Conservation (phyloP, 176 grass and related monocot genomes). For the Zea luxurians region DNA sequence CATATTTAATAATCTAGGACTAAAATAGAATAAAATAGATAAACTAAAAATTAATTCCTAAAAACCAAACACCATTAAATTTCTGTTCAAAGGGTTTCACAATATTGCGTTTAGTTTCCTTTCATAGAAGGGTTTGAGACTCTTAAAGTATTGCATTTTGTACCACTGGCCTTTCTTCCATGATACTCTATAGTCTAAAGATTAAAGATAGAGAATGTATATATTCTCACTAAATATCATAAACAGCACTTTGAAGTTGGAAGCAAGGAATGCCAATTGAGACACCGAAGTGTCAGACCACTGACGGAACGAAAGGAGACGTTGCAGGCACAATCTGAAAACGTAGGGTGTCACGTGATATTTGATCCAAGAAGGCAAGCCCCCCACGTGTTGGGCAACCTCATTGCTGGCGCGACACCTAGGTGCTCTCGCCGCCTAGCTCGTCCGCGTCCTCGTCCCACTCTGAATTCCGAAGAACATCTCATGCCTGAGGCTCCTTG, state of each 20-base stretch:
- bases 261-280: not conserved
- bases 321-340: not conserved
- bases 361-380: not conserved
- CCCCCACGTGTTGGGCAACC: conserved; percentile 4
- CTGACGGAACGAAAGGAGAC: not conserved
- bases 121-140: too few relatives aligned
- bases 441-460: not conserved
- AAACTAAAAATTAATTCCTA: too few relatives aligned
- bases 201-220: not conserved
- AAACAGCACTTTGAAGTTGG: not conserved
- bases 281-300: not conserved
- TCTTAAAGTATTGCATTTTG: not conserved
- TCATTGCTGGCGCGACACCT: not conserved
- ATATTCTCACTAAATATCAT: not conserved
- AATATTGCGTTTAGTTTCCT: too few relatives aligned
- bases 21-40: too few relatives aligned
- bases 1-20: too few relatives aligned
- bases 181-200: not conserved
- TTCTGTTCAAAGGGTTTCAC: too few relatives aligned
- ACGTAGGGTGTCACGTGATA: not conserved
- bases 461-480: too few relatives aligned
- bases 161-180: not conserved
- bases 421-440: not conserved
- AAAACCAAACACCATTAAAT: too few relatives aligned
- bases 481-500: not conserved